A percentile compares a stretch with the other conserved stretches of the same genome.
Evolutionary conservation across 2,329 filamentous ascomycete genomes (phyloP).

Genomic region (Colletotrichum godetiae): DNA sequence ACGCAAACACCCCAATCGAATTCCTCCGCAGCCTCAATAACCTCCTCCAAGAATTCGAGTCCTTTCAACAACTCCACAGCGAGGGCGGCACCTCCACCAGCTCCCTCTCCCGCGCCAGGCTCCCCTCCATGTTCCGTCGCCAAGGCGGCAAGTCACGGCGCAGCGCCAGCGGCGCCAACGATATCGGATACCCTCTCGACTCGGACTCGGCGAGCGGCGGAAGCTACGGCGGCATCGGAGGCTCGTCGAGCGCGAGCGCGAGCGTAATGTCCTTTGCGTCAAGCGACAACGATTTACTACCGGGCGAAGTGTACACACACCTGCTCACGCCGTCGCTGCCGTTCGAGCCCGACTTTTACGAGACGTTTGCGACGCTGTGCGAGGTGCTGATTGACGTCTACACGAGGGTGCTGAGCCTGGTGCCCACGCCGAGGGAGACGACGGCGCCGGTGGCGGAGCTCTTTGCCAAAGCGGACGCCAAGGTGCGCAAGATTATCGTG

Average conservation of each 20-base stretch:
- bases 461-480: conserved; percentile 89
- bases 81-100: conserved; percentile 77
- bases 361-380: conserved; percentile 95
- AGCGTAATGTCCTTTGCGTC: conserved; percentile 68
- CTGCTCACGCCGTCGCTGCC: conserved; percentile 92
- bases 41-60: conserved; percentile 90
- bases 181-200: conserved; percentile 44
- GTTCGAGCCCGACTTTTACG: conserved; percentile 97
- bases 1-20: conserved; percentile 81
- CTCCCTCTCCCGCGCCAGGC: conserved; percentile 79
- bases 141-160: conserved; percentile 68
- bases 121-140: conserved; percentile 86
- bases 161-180: conserved; percentile 60
- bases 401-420: conserved; percentile 77
- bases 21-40: conserved; percentile 89
- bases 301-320: conserved; percentile 88
- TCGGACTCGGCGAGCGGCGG: conserved; percentile 42
- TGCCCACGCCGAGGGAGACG: conserved; percentile 81
- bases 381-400: conserved; percentile 96
- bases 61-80: conserved; percentile 88
- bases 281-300: conserved; percentile 74
- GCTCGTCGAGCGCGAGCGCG: conserved; percentile 47
- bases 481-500: conserved; percentile 88
- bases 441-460: conserved; percentile 79
- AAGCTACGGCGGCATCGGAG: conserved; percentile 40